Conservation (phyloP, 1,139 yeast genomes). For the Scheffersomyces segobiensis region DNA sequence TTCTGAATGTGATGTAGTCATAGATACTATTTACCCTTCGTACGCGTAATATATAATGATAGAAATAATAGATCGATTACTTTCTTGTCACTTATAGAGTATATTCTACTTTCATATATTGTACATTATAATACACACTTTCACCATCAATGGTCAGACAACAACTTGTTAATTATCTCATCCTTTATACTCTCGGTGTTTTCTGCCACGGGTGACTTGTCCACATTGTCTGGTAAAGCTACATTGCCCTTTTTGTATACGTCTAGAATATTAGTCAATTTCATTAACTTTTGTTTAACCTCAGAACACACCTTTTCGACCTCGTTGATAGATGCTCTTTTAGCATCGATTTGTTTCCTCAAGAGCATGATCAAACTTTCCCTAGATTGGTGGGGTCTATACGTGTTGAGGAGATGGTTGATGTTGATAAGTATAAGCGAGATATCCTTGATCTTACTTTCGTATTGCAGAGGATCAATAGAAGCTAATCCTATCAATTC, state of each 20-base stretch:
- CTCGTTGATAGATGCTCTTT: conserved; percentile 51
- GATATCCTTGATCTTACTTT: conserved; percentile 66
- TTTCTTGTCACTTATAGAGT: background rate
- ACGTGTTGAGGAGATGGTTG: conserved; percentile 80
- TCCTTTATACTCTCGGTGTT: background rate
- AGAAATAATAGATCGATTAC: too few relatives aligned
- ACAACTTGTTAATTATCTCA: background rate
- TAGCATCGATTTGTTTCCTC: conserved; percentile 60
- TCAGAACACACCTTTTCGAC: conserved; percentile 49
- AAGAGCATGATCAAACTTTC: conserved; percentile 75
- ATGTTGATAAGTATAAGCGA: conserved; percentile 76
- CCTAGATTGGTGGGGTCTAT: conserved; percentile 86
- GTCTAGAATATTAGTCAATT: conserved; percentile 14
- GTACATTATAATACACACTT: background rate
- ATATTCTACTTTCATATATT: background rate
- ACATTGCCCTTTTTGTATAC: background rate
- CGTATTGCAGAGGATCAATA: conserved; percentile 66
- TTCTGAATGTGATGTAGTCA: background rate
- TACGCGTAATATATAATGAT: too few relatives aligned
- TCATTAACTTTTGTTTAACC: conserved; percentile 41
- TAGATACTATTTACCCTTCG: background rate
- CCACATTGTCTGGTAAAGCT: background rate
- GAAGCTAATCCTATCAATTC: conserved; percentile 76
- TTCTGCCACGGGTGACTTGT: background rate
- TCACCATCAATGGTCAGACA: background rate